Evolutionary conservation across 352 stramenopile genomes (phyloP).

Genomic region (Plasmopara muralis): DNA sequence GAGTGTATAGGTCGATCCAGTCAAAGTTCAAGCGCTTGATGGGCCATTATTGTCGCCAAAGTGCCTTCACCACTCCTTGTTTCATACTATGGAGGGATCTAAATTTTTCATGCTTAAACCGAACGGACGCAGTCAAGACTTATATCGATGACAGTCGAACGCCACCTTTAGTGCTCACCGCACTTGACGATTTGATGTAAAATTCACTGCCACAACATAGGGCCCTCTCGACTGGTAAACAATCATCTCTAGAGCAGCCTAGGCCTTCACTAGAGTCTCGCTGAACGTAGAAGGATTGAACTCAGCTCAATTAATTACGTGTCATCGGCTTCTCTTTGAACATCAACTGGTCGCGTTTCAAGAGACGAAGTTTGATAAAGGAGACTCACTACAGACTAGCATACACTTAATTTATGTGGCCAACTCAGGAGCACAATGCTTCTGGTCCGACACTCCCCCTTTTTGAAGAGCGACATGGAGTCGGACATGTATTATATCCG

Average conservation of each 20-base stretch:
- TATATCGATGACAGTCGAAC: background rate
- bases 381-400: constrained; percentile 11
- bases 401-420: constrained; percentile 5
- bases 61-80: background rate
- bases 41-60: background rate
- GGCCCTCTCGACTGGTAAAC: constrained; percentile 1
- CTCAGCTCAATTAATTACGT: background rate
- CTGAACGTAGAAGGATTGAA: constrained; percentile 20
- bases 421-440: constrained; percentile 12
- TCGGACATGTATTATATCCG: constrained; percentile 8
- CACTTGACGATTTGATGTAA: background rate
- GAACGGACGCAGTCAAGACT: background rate
- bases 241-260: constrained; percentile 9
- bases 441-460: constrained; percentile 8
- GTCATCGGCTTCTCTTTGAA: constrained; percentile 13
- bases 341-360: constrained; percentile 13
- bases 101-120: background rate
- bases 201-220: background rate
- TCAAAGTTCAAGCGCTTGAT: background rate
- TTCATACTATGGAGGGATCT: background rate
- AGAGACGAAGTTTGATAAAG: constrained; percentile 18
- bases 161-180: background rate
- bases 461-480: constrained; percentile 1
- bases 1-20: background rate
- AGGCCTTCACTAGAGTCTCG: constrained; percentile 10